Base-by-base conservation (phyloP, 148 eudicot species). In the Chenopodium quinoa region DNA sequence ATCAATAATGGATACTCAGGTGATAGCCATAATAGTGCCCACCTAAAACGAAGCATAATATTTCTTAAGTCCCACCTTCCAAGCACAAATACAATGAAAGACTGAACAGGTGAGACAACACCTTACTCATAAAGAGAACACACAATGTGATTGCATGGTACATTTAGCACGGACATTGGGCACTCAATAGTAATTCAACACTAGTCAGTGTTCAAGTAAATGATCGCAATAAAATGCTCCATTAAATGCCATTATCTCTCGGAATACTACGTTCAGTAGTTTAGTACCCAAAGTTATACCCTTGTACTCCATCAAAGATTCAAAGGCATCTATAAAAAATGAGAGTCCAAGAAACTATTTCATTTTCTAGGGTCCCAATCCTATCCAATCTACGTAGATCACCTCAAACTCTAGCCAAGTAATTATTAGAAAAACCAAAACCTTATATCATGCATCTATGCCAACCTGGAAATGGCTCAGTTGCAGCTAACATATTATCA, bases 1-100 rank as follows among this genome's bases (percentile, higher is more conserved):
- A 50, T 37, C 66, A 73, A 72, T 40, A 75, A 82, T 76, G 58
- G 48, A 78, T 65, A 46, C 40, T 4, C 79, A 50, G 75, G 58
- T 56, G 16, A 69, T 75, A 58, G 69, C 19, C 70, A 40, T 23
- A 40, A 82, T 76, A 70, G 71, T 72, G 16, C 70, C 64, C 73
- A 11, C n/a, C 27, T 17, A 27, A 44, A 79, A 32, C 4, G 46
- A 52, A 20, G 66, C 27, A 8, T 9, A 54, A 12, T 37, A 78
- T 70, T 16, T 29, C 34, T 32, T 23, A 29, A 46, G 74, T n/a
- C 58, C 37, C 65, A 25, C 27, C 71, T 13, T 68, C 27, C 50
- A 60, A 25, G 66, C 75, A 48, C 27, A 32, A 65, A 62, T 46
- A 79, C 72, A 63, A 69, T 23, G 3, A 29, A 75, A 54, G 64